Evolutionary conservation across 441 rosid species (phyloP).

Genomic region (Theobroma grandiflorum): DNA sequence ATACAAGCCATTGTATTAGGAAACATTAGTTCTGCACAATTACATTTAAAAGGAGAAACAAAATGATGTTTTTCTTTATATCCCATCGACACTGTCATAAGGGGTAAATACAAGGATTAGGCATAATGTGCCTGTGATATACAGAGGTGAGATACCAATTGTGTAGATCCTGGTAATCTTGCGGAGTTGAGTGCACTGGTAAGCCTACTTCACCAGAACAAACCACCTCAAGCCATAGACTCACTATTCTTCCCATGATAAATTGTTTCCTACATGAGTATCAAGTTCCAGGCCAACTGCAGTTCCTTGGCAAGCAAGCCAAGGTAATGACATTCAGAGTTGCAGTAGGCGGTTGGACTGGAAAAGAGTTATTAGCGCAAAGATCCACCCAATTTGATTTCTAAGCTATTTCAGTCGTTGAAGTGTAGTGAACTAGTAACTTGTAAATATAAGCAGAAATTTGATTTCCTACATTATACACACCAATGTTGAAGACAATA

Average conservation of each 20-base stretch:
- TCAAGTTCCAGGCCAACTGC: no score
- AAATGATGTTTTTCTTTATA: not conserved
- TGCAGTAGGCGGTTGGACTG: no score
- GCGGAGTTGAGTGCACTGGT: not conserved
- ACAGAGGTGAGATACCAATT: not conserved
- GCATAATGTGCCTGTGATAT: not conserved
- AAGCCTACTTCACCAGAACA: not conserved
- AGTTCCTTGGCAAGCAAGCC: no score
- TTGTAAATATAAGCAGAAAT: not conserved
- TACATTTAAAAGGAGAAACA: not conserved
- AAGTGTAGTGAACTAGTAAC: not conserved
- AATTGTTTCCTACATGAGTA: not conserved
- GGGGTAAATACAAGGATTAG: not conserved
- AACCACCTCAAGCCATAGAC: not conserved
- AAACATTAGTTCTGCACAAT: not conserved
- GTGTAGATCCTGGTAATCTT: not conserved
- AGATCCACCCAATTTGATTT: not conserved
- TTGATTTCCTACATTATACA: not conserved
- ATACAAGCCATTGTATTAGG: not conserved
- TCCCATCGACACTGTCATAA: not conserved
- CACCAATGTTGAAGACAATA: not conserved
- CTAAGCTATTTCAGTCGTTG: not conserved
- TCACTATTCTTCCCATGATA: not conserved
- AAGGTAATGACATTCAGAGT: no score
- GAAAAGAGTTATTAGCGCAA: not conserved